Percentiles rank a stretch among this genome's conserved stretches.
These are phyloP conservation scores for Solanum microdontum DNA, from an alignment of 257 asterid species.

Conservation along the genomic window DNA sequence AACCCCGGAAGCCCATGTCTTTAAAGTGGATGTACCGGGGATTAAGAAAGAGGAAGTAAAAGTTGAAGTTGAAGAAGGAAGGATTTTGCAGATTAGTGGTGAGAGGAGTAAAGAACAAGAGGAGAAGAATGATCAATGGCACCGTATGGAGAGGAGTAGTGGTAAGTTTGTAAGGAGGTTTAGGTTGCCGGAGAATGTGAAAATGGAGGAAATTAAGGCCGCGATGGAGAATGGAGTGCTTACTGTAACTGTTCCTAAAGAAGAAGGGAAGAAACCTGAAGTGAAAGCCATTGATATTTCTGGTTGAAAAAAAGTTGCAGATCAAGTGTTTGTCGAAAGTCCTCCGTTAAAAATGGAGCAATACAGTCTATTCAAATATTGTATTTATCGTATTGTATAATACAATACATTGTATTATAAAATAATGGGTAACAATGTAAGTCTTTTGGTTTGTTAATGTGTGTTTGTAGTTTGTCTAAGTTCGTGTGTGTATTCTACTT, in stretches of 20 bases:
- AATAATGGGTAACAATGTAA: not conserved
- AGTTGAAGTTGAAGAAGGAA: not conserved
- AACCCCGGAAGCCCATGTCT: not conserved
- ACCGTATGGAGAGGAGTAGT: not conserved
- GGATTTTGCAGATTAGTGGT: not conserved
- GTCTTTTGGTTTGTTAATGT: not conserved
- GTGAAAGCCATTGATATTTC: not conserved
- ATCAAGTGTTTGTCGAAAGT: not conserved
- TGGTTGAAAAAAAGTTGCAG: not conserved
- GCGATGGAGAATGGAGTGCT: not conserved
- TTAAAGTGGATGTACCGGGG: not conserved
- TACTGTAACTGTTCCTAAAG: not conserved
- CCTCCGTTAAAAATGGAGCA: no score
- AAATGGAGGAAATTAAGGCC: not conserved
- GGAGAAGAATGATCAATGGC: not conserved
- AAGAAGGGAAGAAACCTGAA: not conserved
- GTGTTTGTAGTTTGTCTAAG: not conserved
- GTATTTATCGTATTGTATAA: no score
- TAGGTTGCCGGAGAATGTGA: not conserved
- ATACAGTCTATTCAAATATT: fast-evolving
- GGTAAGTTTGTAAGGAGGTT: not conserved
- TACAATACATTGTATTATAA: no score
- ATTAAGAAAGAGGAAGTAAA: not conserved
- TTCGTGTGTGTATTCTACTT: not conserved
- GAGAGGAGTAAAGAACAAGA: not conserved